Base-by-base conservation (phyloP, 345 rosid genomes). In the Heritiera fomes region DNA sequence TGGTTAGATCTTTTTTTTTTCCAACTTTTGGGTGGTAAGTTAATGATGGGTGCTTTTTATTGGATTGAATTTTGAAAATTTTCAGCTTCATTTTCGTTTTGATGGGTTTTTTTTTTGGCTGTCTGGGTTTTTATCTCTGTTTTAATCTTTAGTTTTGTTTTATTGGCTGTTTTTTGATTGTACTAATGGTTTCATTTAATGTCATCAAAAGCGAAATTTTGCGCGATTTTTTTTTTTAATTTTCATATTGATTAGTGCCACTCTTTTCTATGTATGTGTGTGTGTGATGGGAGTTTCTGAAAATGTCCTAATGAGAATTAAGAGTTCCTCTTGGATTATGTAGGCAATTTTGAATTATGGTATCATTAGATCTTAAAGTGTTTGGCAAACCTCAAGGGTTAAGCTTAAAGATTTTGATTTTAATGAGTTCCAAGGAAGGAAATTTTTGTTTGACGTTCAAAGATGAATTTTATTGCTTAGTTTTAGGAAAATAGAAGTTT, bases 321-420 rank as follows among this genome's bases (percentile, higher is more conserved):
- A 49, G 9, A 47, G 17, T 23, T 8, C n/a, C 53, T 71, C 9
- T 50, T 49, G 28, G 75, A 8, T 71, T 50, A 14, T 71, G 41
- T 71, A 32, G 43, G 45, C 13, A 8, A 71, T 9, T 75, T 17
- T 15, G 43, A 45, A 46, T 76, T 20, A 53, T 17, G 45, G 43
- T 71, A 41, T 45, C 52, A 56, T 79, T 70, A 49, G 83, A 85
- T 85, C 82, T 82, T 41, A 65, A 41, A 69, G 20, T 69, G 40
- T 40, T 28, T 50, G 77, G 64, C 56, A 18, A 81, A 75, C 50
- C 61, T 23, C 6, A 11, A 68, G 56, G 63, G 23, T 18, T 61
- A 55, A 52, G 76, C 43, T 9, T 62, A 1, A 75, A 60, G 62
- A 67, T 68, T 17, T 55, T 60, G 67, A 49, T 61, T 78, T 78